Evolutionary conservation across 306 rosid species (phyloP).

Genomic region (Glycyrrhiza uralensis): DNA sequence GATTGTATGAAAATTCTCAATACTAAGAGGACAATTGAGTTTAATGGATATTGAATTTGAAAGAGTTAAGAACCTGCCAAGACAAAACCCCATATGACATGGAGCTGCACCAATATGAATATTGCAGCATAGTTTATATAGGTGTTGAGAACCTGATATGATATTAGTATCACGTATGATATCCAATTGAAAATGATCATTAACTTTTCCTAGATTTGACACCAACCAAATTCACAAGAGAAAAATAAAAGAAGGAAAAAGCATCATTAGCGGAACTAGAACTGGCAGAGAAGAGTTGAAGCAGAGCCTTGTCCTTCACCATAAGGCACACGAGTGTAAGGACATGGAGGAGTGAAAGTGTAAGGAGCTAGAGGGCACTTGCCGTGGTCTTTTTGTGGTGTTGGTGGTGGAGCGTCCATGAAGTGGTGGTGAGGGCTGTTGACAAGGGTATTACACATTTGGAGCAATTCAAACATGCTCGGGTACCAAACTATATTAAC

Average conservation of each 20-base stretch:
- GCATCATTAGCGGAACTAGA: not conserved
- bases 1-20: not conserved
- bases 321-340: slow-evolving; percentile 24
- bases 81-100: not conserved
- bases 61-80: too few relatives aligned
- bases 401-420: not conserved
- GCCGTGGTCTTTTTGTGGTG: not conserved
- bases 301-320: not conserved
- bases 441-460: slow-evolving; percentile 28
- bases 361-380: slow-evolving; percentile 23
- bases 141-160: not conserved
- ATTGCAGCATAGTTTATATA: not conserved
- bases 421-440: slow-evolving; percentile 1
- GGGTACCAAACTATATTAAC: too few relatives aligned
- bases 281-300: slow-evolving; percentile 1
- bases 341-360: not conserved
- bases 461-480: not conserved
- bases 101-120: too few relatives aligned
- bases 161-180: not conserved
- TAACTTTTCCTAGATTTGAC: not conserved
- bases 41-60: not conserved
- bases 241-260: slow-evolving; percentile 4
- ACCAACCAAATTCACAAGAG: slow-evolving; percentile 3
- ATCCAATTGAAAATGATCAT: not conserved
- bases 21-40: too few relatives aligned